phyloP scores from a whole-genome alignment of 2,329 filamentous ascomycete genomes.

The Neonectria magnoliae region DNA sequence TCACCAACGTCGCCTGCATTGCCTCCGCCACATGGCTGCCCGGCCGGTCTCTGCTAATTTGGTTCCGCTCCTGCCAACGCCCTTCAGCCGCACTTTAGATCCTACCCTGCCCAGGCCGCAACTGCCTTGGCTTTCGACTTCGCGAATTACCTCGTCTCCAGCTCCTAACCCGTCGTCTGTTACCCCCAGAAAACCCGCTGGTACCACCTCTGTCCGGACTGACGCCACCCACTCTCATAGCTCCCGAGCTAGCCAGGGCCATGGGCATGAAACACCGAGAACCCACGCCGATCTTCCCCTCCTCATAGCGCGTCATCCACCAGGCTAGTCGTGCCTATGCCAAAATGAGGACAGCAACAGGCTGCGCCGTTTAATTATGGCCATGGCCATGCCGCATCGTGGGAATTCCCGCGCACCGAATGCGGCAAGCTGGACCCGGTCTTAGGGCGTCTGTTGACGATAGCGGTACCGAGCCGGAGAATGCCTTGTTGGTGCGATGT shows the following conservation, averaged over 20 bases:
- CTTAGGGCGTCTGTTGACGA: not conserved
- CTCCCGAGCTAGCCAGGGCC: slow-evolving; percentile 30
- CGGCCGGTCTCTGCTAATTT: not conserved
- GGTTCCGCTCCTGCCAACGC: not conserved
- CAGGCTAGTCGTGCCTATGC: not conserved
- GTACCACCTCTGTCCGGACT: slow-evolving; percentile 27
- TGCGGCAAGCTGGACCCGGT: not conserved
- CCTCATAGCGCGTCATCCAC: slow-evolving; percentile 25
- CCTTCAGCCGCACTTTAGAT: slow-evolving; percentile 21
- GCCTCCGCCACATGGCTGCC: slow-evolving; percentile 12
- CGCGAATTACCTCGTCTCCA: not conserved
- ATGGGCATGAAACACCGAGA: slow-evolving; percentile 38
- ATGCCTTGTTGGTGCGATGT: not conserved
- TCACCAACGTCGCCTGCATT: slow-evolving; percentile 5
- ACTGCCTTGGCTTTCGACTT: not conserved
- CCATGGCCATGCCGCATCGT: not conserved
- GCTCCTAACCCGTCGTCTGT: not conserved
- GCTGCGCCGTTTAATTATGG: not conserved
- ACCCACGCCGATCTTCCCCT: slow-evolving; percentile 31
- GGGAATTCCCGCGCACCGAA: not conserved
- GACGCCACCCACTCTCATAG: slow-evolving; percentile 26
- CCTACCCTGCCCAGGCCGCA: not conserved
- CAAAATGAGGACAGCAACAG: slow-evolving; percentile 21
- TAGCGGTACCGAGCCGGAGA: not conserved
- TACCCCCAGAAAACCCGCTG: slow-evolving; percentile 8